A percentile compares a stretch with the other conserved stretches of the same genome.
These are phyloP conservation scores for Penicillium sp. DNA, from an alignment of 2,329 filamentous ascomycete genomes.

Conservation along the genomic window DNA sequence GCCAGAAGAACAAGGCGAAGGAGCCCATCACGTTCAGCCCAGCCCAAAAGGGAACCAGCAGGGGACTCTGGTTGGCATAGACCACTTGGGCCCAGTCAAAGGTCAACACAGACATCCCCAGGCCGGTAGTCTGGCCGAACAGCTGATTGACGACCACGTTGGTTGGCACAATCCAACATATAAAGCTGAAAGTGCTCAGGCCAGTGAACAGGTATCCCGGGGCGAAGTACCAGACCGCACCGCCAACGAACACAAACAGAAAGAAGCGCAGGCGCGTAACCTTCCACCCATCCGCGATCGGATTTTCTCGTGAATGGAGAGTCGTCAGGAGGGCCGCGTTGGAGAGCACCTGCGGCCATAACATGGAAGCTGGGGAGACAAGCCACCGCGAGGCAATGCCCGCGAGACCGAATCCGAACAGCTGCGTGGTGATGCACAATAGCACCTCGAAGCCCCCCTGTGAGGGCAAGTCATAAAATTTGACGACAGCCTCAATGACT, in stretches of 20 bases:
- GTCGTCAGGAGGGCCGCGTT: slow-evolving; percentile 49
- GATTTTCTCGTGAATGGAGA: slow-evolving; percentile 34
- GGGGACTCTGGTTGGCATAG: slow-evolving; percentile 64
- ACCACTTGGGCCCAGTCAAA: slow-evolving; percentile 74
- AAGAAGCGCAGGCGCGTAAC: slow-evolving; percentile 41
- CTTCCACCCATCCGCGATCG: slow-evolving; percentile 43
- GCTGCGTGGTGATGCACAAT: slow-evolving; percentile 59
- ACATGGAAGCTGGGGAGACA: slow-evolving; percentile 59
- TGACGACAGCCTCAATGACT: slow-evolving; percentile 39
- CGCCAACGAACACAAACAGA: slow-evolving; percentile 32
- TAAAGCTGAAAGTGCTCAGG: slow-evolving; percentile 66
- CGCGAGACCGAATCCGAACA: slow-evolving; percentile 63
- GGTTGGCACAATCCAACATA: slow-evolving; percentile 67
- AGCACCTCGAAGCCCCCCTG: slow-evolving; percentile 60
- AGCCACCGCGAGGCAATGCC: slow-evolving; percentile 60
- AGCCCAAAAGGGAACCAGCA: slow-evolving; percentile 61
- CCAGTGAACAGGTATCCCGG: slow-evolving; percentile 68
- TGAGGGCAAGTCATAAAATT: slow-evolving; percentile 57
- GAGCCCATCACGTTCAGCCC: slow-evolving; percentile 45
- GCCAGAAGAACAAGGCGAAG: slow-evolving; percentile 45
- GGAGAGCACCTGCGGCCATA: slow-evolving; percentile 59
- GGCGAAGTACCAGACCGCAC: slow-evolving; percentile 39
- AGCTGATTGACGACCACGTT: slow-evolving; percentile 68
- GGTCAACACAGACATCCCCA: slow-evolving; percentile 67
- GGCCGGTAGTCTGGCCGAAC: slow-evolving; percentile 65